Evolutionary conservation across 2,329 filamentous ascomycete genomes (phyloP).

Genomic region (Cladobotryum protrusum): DNA sequence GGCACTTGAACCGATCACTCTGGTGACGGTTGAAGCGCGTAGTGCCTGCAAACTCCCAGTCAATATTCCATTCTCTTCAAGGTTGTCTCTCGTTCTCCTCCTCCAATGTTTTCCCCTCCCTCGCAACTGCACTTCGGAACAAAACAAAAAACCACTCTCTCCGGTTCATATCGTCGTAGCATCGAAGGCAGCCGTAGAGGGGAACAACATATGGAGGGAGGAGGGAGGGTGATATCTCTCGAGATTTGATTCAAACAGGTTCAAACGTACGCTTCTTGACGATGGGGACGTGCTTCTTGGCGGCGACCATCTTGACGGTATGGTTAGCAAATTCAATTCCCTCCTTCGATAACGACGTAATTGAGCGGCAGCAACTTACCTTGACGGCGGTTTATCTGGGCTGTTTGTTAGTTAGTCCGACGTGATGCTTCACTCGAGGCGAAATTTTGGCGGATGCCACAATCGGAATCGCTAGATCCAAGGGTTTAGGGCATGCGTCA

Average conservation of each 20-base stretch:
- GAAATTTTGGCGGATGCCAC: conserved; percentile 31
- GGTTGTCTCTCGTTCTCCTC: background rate
- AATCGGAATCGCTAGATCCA: conserved; percentile 21
- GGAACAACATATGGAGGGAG: background rate
- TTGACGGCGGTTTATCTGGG: conserved; percentile 36
- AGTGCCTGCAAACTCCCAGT: conserved; percentile 59
- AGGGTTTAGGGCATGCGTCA: conserved; percentile 31
- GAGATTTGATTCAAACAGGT: background rate
- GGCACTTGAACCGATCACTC: conserved; percentile 92
- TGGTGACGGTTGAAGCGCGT: conserved; percentile 97
- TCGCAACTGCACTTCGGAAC: background rate
- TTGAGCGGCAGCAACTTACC: conserved; percentile 22
- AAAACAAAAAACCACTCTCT: too few relatives aligned
- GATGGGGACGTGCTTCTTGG: conserved; percentile 99
- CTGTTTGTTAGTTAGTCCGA: conserved; percentile 28
- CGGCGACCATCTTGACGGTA: conserved; percentile 78
- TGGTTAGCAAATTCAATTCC: conserved; percentile 22
- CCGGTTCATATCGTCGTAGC: too few relatives aligned
- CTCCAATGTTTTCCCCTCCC: background rate
- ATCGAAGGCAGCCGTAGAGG: background rate
- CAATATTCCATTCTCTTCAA: conserved; percentile 26
- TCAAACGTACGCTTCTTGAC: conserved; percentile 96
- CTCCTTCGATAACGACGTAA: too few relatives aligned
- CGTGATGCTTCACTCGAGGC: conserved; percentile 28
- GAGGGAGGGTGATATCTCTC: background rate